Evolutionary conservation across 2,329 filamentous ascomycete genomes (phyloP).

Genomic region (Sodiomyces alkalinus): DNA sequence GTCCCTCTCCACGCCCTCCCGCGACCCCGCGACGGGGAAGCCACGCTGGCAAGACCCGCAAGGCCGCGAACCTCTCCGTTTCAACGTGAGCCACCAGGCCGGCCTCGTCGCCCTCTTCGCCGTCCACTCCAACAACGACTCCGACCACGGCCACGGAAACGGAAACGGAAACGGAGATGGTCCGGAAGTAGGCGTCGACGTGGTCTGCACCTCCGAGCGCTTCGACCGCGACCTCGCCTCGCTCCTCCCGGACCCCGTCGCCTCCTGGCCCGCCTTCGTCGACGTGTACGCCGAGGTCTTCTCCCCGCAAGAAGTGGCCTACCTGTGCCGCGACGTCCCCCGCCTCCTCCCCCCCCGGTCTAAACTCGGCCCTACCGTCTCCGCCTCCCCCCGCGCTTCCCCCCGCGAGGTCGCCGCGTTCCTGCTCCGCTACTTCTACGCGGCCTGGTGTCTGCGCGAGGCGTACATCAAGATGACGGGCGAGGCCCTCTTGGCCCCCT

Average conservation of each 20-base stretch:
- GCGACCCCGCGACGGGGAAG: slow-evolving; percentile 35
- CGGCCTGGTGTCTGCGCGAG: slow-evolving; percentile 66
- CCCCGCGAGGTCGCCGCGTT: slow-evolving; percentile 33
- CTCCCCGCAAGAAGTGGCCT: slow-evolving; percentile 40
- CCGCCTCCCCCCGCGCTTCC: slow-evolving; percentile 11
- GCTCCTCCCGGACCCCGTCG: slow-evolving; percentile 24
- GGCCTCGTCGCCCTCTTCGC: slow-evolving; percentile 57
- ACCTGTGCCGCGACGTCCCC: slow-evolving; percentile 37
- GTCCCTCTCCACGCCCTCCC: slow-evolving; percentile 38
- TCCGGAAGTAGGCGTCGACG: slow-evolving; percentile 50
- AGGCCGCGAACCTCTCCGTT: slow-evolving; percentile 34
- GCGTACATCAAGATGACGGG: slow-evolving; percentile 74
- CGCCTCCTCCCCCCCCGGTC: too few relatives aligned
- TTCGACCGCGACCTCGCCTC: slow-evolving; percentile 46
- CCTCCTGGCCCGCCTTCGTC: slow-evolving; percentile 52
- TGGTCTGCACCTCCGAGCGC: slow-evolving; percentile 62
- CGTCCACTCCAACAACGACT: slow-evolving; percentile 17
- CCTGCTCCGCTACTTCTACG: slow-evolving; percentile 57
- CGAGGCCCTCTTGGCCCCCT: slow-evolving; percentile 58
- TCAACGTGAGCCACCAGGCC: slow-evolving; percentile 70
- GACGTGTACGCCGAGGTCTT: slow-evolving; percentile 61
- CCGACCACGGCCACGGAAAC: slow-evolving; percentile 9
- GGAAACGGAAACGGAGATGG: neutral
- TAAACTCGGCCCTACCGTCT: slow-evolving; percentile 10
- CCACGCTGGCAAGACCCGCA: slow-evolving; percentile 34